phyloP scores from a whole-genome alignment of 1,284 basidiomycete species.

The Apiotrichum akiyoshidainum region DNA sequence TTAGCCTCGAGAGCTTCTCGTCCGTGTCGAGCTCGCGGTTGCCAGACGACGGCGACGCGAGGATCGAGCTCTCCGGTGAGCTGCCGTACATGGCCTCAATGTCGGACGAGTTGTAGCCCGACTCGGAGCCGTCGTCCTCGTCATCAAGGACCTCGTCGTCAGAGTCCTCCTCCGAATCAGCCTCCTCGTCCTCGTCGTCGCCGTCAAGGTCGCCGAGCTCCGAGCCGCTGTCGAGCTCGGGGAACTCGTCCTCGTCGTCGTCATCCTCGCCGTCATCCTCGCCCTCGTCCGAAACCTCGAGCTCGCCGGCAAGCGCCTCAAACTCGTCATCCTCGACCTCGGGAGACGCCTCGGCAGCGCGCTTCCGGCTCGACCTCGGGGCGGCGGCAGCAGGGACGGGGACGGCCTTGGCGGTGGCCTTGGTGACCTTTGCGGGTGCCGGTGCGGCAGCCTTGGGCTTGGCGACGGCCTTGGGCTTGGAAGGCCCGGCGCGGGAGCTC shows the following conservation, averaged over 20 bases:
- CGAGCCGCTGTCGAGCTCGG: conserved; percentile 53
- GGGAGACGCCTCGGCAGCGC: conserved; percentile 11
- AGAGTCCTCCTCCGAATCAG: conserved; percentile 5
- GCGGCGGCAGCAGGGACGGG: neutral
- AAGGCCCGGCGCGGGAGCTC: conserved; percentile 7
- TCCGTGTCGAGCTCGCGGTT: conserved; percentile 19
- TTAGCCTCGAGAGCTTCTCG: conserved; percentile 37
- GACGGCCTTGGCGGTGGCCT: conserved; percentile 3
- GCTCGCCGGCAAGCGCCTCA: conserved; percentile 35
- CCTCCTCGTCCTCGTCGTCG: conserved; percentile 17
- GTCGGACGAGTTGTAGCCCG: conserved; percentile 51
- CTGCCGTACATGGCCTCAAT: conserved; percentile 46
- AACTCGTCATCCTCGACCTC: conserved; percentile 24
- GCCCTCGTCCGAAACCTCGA: conserved; percentile 23
- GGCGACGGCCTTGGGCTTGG: neutral
- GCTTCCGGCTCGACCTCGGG: conserved; percentile 9
- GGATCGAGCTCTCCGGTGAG: conserved; percentile 16
- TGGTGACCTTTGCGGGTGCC: conserved; percentile 2
- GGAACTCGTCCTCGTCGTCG: conserved; percentile 50
- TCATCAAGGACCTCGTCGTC: conserved; percentile 47
- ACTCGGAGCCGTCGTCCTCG: conserved; percentile 46
- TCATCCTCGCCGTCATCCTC: conserved; percentile 32
- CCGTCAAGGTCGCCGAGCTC: conserved; percentile 53
- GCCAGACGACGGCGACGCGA: conserved; percentile 21
- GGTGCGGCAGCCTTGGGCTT: neutral